Evolutionary conservation across 129 eudicot species (phyloP).

Genomic region (Pittosporum tobira): DNA sequence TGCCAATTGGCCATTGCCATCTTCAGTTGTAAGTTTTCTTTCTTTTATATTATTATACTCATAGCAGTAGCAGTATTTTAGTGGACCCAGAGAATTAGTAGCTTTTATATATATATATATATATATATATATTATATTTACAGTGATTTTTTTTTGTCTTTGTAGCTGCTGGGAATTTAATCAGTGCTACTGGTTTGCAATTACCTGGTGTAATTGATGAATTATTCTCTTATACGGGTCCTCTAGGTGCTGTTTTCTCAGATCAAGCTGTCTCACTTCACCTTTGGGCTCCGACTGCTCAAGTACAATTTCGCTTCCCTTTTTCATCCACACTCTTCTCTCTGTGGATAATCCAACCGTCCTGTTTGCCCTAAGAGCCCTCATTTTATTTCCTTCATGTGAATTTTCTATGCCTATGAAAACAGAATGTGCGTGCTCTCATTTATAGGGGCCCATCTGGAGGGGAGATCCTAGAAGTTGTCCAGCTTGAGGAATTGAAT

Average conservation of each 20-base stretch:
- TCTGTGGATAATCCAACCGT: not conserved
- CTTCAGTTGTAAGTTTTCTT: conserved; percentile 45
- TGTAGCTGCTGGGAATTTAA: conserved; percentile 59
- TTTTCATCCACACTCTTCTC: not conserved
- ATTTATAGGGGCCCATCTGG: conserved; percentile 49
- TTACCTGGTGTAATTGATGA: conserved; percentile 87
- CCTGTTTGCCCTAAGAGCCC: not conserved
- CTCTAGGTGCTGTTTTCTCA: conserved; percentile 75
- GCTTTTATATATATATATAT: not conserved
- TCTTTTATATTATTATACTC: not conserved
- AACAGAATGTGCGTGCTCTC: conserved; percentile 59
- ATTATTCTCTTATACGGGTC: conserved; percentile 71
- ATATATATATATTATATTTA: not conserved
- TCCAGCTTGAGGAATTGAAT: conserved; percentile 52
- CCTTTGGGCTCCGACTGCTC: conserved; percentile 98
- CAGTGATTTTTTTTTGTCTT: not conserved
- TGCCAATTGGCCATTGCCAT: conserved; percentile 71
- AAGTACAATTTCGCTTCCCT: conserved; percentile 24
- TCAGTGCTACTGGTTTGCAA: conserved; percentile 72
- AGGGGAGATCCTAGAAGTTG: conserved; percentile 37
- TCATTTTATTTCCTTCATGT: not conserved
- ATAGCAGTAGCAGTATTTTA: not conserved
- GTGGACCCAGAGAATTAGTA: not conserved
- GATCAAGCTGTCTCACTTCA: conserved; percentile 49
- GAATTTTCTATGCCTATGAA: conserved; percentile 5